Evolutionary conservation across 148 eudicot species (phyloP), one percentile per base, ranked within the genome.

Genomic region (Heliosperma pusillum): DNA sequence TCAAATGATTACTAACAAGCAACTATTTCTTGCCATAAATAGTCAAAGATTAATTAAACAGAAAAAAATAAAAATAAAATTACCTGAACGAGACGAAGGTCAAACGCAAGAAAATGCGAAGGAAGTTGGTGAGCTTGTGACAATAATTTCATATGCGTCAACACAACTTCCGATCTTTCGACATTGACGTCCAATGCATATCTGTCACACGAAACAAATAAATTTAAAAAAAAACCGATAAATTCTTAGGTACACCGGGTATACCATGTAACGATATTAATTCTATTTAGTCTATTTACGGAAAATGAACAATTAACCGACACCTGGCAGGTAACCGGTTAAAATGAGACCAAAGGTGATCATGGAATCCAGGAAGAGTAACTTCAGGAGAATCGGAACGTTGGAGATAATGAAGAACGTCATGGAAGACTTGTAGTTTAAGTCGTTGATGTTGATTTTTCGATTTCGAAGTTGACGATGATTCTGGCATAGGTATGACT

Each of bases 171-270:
- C 33, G 98, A 87, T 81, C 87, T 80, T 80, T 90, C 98, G 72
- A 85, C 83, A 71, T 93, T 89, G 70, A 93, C 90, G 81, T 90
- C 96, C 84, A 85, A 66, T 7, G 92, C 93, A 78, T 93, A 93
- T 57, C 98, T 93, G 50, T 36, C 42, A 6, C 42, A 36, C 42
- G n/a, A 36, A 7, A 80, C 70, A 50, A 50, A 50, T 50, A 13
- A 50, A 50, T 50, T 47, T 36, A 36, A 50, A 42, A 42, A 42
- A 42, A 50, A 50, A 47, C 53, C 53, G 16, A 47, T 15, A 47
- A 47, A 47, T 47, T 47, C 53, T 47, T 47, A 47, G 53, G 53
- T 47, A 47, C 53, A 47, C 53, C 53, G 13, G 53, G 3, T 47
- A 15, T 33, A 33, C 40, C 40, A 33, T 5, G 5, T 33, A 33